phyloP scores from a whole-genome alignment of 2,329 filamentous ascomycete genomes.

The Diaporthe citri region DNA sequence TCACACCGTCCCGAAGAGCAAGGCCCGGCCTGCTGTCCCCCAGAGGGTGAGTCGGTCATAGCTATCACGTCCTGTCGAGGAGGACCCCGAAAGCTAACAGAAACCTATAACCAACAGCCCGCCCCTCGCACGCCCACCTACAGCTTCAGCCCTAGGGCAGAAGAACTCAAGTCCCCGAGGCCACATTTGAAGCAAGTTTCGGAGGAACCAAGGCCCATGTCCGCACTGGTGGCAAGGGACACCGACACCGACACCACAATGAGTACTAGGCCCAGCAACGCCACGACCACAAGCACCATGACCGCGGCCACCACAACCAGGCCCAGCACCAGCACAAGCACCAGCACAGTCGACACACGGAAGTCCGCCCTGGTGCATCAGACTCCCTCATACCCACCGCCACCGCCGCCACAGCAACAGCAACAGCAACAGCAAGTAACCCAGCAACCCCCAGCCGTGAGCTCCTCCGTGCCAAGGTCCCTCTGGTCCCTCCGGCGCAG shows the following conservation, averaged over 20 bases:
- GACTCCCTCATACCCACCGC: neutral
- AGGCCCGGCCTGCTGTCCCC: conserved; percentile 1
- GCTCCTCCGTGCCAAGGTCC: neutral
- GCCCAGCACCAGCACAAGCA: neutral
- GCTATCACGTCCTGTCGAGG: neutral
- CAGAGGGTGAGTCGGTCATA: conserved; percentile 21
- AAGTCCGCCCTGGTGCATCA: conserved; percentile 5
- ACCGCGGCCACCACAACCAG: neutral
- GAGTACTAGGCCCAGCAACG: neutral
- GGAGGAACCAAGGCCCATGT: neutral
- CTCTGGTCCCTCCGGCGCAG: conserved; percentile 17
- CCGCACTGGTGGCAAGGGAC: neutral
- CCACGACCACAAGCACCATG: neutral
- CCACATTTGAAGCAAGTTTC: neutral
- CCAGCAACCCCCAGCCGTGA: neutral
- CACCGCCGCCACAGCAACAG: neutral
- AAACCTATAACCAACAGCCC: neutral
- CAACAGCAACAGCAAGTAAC: neutral
- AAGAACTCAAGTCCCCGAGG: neutral
- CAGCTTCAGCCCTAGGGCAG: neutral
- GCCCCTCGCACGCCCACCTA: neutral
- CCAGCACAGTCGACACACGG: neutral
- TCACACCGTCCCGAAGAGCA: conserved; percentile 25
- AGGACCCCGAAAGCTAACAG: neutral
- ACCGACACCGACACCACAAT: neutral